phyloP scores from a whole-genome alignment of 176 grass and related monocot genomes.

The Thalia dealbata region DNA sequence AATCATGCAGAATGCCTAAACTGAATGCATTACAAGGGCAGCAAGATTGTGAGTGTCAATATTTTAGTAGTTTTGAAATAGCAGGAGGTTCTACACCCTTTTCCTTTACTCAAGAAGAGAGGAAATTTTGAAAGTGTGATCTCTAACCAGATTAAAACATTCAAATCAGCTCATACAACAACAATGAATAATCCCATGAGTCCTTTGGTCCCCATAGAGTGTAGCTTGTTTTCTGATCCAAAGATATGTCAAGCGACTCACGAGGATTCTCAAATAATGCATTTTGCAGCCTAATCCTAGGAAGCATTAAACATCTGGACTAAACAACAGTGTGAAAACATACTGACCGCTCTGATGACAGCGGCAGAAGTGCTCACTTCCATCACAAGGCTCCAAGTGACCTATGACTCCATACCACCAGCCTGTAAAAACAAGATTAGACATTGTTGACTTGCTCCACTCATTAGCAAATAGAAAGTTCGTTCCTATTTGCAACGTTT shows the following conservation, averaged over 20 bases:
- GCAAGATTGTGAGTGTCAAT: background rate
- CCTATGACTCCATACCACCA: conserved; percentile 99
- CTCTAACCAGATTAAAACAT: background rate
- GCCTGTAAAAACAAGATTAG: conserved; percentile 48
- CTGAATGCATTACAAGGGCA: background rate
- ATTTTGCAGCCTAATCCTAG: background rate
- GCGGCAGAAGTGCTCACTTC: conserved; percentile 31
- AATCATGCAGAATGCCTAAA: too few relatives aligned
- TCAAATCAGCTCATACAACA: background rate
- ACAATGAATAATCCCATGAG: background rate
- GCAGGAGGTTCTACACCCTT: background rate
- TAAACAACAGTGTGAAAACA: background rate
- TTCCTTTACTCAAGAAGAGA: background rate
- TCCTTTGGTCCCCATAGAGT: too few relatives aligned
- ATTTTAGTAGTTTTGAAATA: background rate
- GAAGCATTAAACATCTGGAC: background rate
- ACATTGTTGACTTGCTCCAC: conserved; percentile 31
- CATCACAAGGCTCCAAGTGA: conserved; percentile 82
- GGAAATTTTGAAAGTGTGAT: too few relatives aligned
- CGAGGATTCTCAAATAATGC: background rate
- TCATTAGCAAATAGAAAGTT: background rate
- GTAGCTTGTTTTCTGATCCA: background rate
- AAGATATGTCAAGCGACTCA: background rate
- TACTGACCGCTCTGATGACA: conserved; percentile 6
- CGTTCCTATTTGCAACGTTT: background rate